Evolutionary conservation across 2,329 filamentous ascomycete genomes (phyloP), one percentile per base, ranked within the genome.

Genomic region (Trichoderma brevicompactum): DNA sequence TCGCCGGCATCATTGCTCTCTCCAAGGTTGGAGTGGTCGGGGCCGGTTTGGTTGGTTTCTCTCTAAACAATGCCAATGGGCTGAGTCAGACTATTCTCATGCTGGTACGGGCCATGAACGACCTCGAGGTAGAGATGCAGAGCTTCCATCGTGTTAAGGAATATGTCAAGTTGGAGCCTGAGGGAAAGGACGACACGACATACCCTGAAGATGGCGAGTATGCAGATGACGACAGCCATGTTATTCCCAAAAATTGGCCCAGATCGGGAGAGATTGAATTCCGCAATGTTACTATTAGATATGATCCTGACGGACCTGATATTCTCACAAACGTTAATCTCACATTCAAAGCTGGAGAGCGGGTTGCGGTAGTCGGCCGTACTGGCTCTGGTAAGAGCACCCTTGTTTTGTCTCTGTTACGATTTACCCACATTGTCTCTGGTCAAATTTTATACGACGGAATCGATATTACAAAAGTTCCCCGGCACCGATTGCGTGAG

Each of bases 341-440:
- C 50, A 79, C 78, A 40, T 83, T 85, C 67, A 79, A 77, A 12
- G 90, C 89, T 0, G 91, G 92, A 1, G 89, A 91, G 62, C 89
- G 90, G 58, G 91, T 91, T 0, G 92, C 92, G 0, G 83, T 96
- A 19, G 90, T 94, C 10, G 92, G 92, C 2, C 87, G 92, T 9
- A 96, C 92, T 0, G 89, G 91, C 0, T 92, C 90, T 5, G 92
- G 92, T 3, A 96, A 96, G 76, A 92, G 89, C 58, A 96, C 92
- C 80, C 70, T 85, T 7, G 80, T 86, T 0, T 74, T 87, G 5
- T 86, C 85, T 0, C 73, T 87, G 4, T 75, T 87, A 13, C 81
- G 83, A 15, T 85, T 85, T 68, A 84, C 83, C 3, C 77, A 84
- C 66, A 77, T 83, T 41, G 77, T 82, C 12, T 80, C 79, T 0